These are phyloP conservation scores for Nakazawaea wyomingensis DNA, from an alignment of 805 yeast genomes.

Conservation along the genomic window DNA sequence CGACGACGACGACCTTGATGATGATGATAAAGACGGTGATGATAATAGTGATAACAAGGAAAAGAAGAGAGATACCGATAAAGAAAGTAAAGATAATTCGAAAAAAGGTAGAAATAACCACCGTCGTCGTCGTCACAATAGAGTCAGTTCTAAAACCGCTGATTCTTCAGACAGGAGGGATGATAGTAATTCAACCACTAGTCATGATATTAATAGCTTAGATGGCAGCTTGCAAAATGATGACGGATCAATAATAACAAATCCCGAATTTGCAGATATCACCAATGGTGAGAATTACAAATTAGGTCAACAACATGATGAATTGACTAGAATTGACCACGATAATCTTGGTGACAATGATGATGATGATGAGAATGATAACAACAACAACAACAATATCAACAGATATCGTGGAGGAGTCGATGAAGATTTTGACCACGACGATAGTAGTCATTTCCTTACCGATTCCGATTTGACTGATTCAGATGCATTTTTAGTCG, in stretches of 20 bases:
- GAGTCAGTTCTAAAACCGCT: neutral
- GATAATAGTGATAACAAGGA: too few relatives aligned
- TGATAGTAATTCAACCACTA: slow-evolving; percentile 7
- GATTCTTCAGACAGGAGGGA: slow-evolving; percentile 8
- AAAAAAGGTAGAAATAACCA: too few relatives aligned
- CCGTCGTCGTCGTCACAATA: too few relatives aligned
- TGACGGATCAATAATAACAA: slow-evolving; percentile 14
- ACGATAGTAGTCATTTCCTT: slow-evolving; percentile 24
- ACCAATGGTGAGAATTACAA: slow-evolving; percentile 9
- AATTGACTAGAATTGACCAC: slow-evolving; percentile 13
- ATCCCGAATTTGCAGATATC: slow-evolving; percentile 24
- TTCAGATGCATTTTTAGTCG: slow-evolving; percentile 34
- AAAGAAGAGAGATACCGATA: too few relatives aligned
- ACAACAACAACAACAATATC: slow-evolving; percentile 12
- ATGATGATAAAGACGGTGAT: too few relatives aligned
- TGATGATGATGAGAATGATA: slow-evolving; percentile 18
- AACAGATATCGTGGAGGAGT: slow-evolving; percentile 18
- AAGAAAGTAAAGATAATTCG: too few relatives aligned
- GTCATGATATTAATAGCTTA: neutral
- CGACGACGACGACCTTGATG: too few relatives aligned
- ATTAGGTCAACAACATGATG: neutral
- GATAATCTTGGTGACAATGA: slow-evolving; percentile 12
- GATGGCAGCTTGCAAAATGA: neutral
- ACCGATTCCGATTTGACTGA: slow-evolving; percentile 40
- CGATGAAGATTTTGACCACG: slow-evolving; percentile 27